Base-by-base conservation (phyloP, 768 basidiomycete species). In the Leccinum subtestaceum region DNA sequence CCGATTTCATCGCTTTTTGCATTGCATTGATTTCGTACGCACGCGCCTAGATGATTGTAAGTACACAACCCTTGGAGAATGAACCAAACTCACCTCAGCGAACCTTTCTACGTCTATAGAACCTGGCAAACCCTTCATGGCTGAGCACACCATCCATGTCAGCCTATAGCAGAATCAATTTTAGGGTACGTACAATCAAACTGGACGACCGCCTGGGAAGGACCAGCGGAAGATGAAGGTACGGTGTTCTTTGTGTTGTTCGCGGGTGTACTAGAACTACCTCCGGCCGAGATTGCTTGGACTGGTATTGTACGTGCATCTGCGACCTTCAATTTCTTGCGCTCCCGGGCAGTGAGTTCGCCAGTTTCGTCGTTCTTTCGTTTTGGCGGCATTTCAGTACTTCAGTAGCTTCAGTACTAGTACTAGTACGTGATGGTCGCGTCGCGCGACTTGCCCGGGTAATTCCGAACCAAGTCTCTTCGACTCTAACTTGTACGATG, bases 11-110 rank as follows among this genome's bases (percentile, higher is more conserved):
- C 0, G 93, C 86, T 12, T 78, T 82, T 60, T 95, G 86, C 88
- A 99, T 95, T 0, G 95, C 89, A 50, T 84, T 78, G 59, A 98
- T 94, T 75, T 99, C 96, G 68, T 93, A 93, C 7, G 86, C 82
- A 59, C 95, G 82, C 15, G 92, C 84, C 93, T 97, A 58, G n/a
- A 21, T 9, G 40, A 29, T 15, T 25, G 32, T 57, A 46, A 29
- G 23, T 53, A 56, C 63, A 58, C 5, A 21, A 17, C 5, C 25
- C n/a, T n/a, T 52, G 15, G 27, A 12, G 8, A 32, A 12, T 9
- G n/a, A 31, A 52, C 21, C 9, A 38, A 29, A 34, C 76, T 23
- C 51, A 91, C 94, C 79, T 95, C 87, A 17, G 88, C 83, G 71
- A 98, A 96, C 68, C 83, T 87, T 69, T 96, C 95, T 23, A 96